phyloP scores from a whole-genome alignment of 345 rosid species.

The Sapria himalayana region DNA sequence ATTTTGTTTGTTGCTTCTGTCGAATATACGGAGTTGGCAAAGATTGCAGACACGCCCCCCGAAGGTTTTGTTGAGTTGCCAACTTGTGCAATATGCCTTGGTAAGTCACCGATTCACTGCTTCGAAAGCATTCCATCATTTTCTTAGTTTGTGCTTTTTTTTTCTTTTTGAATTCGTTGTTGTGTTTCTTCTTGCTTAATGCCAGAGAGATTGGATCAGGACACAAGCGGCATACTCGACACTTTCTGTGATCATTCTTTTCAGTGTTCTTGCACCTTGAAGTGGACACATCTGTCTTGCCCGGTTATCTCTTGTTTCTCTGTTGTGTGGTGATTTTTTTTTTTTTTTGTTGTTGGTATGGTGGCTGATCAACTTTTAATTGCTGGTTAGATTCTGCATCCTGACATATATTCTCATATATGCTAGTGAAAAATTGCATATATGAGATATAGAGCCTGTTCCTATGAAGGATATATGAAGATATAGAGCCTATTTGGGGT shows the following conservation, averaged over 20 bases:
- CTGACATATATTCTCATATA: too few relatives aligned
- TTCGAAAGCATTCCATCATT: neutral
- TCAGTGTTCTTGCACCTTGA: constrained; percentile 78
- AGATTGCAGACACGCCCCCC: constrained; percentile 47
- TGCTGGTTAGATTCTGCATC: too few relatives aligned
- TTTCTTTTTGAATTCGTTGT: neutral
- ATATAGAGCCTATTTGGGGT: too few relatives aligned
- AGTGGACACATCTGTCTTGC: constrained; percentile 88
- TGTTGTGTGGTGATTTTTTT: neutral
- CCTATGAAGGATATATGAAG: too few relatives aligned
- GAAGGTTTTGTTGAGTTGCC: constrained; percentile 60
- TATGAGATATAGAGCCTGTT: too few relatives aligned
- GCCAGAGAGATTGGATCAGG: constrained; percentile 81
- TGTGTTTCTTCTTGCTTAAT: constrained; percentile 1
- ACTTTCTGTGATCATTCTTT: constrained; percentile 90
- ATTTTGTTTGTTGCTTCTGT: constrained; percentile 38
- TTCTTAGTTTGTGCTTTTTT: neutral
- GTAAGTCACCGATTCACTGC: constrained; percentile 13
- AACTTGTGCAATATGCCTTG: constrained; percentile 81
- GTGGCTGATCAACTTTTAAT: neutral
- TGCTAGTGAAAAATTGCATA: too few relatives aligned
- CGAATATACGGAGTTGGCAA: constrained; percentile 44
- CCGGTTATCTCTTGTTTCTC: constrained; percentile 28
- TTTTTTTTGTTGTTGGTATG: constrained; percentile 1
- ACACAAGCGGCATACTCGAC: constrained; percentile 69